These are phyloP conservation scores for Paragyromitra xinjiangensis DNA, from an alignment of 495 filamentous ascomycete species.

Conservation along the genomic window DNA sequence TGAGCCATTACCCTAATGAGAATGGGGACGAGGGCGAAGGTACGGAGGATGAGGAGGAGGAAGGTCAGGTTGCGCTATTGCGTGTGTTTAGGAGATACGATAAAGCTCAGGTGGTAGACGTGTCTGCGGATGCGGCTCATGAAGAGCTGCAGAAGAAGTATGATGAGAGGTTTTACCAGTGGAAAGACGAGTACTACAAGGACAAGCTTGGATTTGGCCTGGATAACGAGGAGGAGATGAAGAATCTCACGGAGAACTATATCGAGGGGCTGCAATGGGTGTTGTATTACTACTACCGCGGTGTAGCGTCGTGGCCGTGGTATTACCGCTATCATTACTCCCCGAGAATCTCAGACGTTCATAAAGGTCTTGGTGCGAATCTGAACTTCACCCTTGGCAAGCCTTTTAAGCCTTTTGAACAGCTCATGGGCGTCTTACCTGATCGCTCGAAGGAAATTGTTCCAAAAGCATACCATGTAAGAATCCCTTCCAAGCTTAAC, in stretches of 20 bases:
- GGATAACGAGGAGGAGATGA: slow-evolving; percentile 81
- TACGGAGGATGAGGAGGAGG: slow-evolving; percentile 81
- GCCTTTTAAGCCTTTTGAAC: slow-evolving; percentile 93
- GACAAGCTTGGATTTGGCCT: slow-evolving; percentile 91
- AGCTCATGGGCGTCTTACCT: slow-evolving; percentile 97
- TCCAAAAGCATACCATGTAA: slow-evolving; percentile 76
- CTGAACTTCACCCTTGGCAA: slow-evolving; percentile 92
- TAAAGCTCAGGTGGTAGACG: slow-evolving; percentile 82
- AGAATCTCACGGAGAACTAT: slow-evolving; percentile 90
- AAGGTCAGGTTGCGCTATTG: slow-evolving; percentile 80
- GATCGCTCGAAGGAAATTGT: slow-evolving; percentile 98
- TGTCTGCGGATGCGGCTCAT: slow-evolving; percentile 79
- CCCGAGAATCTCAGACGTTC: slow-evolving; percentile 95
- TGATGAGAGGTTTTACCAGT: slow-evolving; percentile 82
- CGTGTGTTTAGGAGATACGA: slow-evolving; percentile 90
- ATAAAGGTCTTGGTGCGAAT: slow-evolving; percentile 84
- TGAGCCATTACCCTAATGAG: slow-evolving; percentile 70
- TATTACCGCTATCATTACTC: slow-evolving; percentile 97
- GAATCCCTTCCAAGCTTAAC: not conserved
- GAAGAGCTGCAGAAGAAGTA: slow-evolving; percentile 81
- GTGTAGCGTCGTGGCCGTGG: slow-evolving; percentile 98
- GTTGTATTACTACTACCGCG: slow-evolving; percentile 95
- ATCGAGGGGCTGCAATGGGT: slow-evolving; percentile 99
- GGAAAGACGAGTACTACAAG: slow-evolving; percentile 92
- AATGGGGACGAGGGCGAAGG: slow-evolving; percentile 66